These are phyloP conservation scores for Phaeoacremonium minimum DNA, from an alignment of 2,329 filamentous ascomycete species.

Conservation along the genomic window DNA sequence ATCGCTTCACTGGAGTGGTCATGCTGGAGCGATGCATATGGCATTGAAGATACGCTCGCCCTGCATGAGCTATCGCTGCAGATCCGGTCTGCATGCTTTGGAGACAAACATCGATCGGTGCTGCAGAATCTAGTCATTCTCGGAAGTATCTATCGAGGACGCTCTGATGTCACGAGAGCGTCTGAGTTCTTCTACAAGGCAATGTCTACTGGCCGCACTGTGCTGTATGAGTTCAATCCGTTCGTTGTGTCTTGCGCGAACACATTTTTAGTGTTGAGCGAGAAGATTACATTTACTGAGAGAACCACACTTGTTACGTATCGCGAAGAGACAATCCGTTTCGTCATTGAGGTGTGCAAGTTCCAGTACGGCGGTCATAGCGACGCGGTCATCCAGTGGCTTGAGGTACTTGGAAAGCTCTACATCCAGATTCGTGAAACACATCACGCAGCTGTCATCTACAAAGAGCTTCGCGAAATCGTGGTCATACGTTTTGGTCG, in stretches of 20 bases:
- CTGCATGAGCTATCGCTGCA: slow-evolving; percentile 27
- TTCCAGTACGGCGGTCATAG: slow-evolving; percentile 25
- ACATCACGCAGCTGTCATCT: slow-evolving; percentile 22
- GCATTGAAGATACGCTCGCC: slow-evolving; percentile 16
- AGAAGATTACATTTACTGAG: slow-evolving; percentile 25
- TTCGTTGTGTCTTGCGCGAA: slow-evolving; percentile 28
- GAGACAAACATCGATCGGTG: slow-evolving; percentile 26
- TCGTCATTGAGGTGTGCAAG: slow-evolving; percentile 31
- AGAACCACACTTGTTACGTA: slow-evolving; percentile 27
- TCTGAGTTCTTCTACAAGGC: slow-evolving; percentile 31
- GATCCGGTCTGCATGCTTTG: slow-evolving; percentile 28
- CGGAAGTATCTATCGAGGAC: slow-evolving; percentile 22
- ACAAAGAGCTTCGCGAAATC: slow-evolving; percentile 28
- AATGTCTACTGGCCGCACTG: slow-evolving; percentile 20
- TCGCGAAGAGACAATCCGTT: slow-evolving; percentile 30
- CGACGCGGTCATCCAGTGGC: slow-evolving; percentile 30
- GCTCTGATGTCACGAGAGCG: slow-evolving; percentile 16
- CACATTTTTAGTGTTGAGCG: slow-evolving; percentile 28
- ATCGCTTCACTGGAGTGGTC: slow-evolving; percentile 28
- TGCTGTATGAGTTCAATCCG: slow-evolving; percentile 24
- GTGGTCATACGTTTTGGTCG: slow-evolving; percentile 24
- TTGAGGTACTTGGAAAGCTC: slow-evolving; percentile 27
- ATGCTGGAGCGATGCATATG: slow-evolving; percentile 20
- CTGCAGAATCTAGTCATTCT: slow-evolving; percentile 31
- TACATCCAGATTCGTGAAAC: slow-evolving; percentile 30